Evolutionary conservation across 225 moss, liverwort and hornwort genomes (phyloP).

Genomic region (Marchantia polymorpha): DNA sequence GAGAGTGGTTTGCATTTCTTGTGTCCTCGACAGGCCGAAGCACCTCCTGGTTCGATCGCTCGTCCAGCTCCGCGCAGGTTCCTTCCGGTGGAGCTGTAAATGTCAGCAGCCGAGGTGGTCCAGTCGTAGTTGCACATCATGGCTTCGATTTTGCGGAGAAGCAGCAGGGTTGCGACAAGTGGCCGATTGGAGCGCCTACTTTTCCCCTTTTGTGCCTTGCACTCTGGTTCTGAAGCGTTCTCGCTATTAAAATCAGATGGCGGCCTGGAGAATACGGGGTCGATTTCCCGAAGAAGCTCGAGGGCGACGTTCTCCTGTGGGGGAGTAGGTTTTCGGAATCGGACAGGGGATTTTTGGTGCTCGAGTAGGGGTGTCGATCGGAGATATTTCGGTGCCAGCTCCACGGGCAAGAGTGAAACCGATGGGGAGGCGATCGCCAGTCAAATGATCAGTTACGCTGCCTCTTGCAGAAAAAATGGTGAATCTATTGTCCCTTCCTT

Average conservation of each 20-base stretch:
- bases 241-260: neutral
- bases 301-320: neutral
- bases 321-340: neutral
- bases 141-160: slow-evolving; percentile 29
- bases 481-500: neutral
- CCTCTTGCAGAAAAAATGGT: slow-evolving; percentile 36
- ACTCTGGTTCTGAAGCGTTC: neutral
- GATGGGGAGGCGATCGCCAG: slow-evolving; percentile 35
- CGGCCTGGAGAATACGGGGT: neutral
- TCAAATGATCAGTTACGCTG: slow-evolving; percentile 44
- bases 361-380: slow-evolving; percentile 11
- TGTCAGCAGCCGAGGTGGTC: neutral
- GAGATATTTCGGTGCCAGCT: slow-evolving; percentile 13
- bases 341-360: neutral
- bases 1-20: too few species aligned
- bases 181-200: slow-evolving; percentile 2
- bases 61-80: neutral
- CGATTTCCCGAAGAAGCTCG: neutral
- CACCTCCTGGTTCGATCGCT: neutral
- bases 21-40: too few species aligned
- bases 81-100: neutral
- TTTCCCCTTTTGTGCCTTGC: slow-evolving; percentile 1
- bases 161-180: slow-evolving; percentile 13
- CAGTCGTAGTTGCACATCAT: slow-evolving; percentile 9
- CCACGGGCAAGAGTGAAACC: slow-evolving; percentile 21